phyloP scores from a whole-genome alignment of 2,329 filamentous ascomycete species.

The Teratosphaeria gauchensis region DNA sequence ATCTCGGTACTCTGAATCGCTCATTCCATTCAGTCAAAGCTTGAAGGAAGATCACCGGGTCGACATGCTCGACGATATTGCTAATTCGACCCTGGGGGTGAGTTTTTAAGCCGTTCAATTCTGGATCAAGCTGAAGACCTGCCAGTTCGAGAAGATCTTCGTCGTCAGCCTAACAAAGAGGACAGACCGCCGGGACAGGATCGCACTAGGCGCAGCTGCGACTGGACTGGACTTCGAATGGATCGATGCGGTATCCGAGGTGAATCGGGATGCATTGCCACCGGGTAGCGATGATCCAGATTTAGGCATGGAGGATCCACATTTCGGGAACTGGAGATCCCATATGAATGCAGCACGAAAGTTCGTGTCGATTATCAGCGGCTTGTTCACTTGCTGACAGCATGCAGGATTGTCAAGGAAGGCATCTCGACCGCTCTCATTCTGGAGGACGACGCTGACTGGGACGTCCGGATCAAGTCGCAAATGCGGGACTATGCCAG shows the following conservation, averaged over 20 bases:
- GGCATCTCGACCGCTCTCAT: constrained; percentile 32
- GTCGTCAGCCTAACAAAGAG: constrained; percentile 43
- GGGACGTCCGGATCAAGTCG: constrained; percentile 35
- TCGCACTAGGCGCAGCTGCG: constrained; percentile 39
- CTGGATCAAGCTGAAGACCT: background rate
- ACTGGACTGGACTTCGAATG: constrained; percentile 39
- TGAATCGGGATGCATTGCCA: constrained; percentile 21
- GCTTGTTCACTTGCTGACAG: constrained; percentile 15
- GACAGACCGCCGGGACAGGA: constrained; percentile 43
- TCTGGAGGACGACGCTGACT: constrained; percentile 38
- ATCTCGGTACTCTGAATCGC: background rate
- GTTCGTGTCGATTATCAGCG: constrained; percentile 5
- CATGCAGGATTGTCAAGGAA: constrained; percentile 25
- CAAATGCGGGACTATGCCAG: constrained; percentile 29
- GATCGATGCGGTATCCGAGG: constrained; percentile 36
- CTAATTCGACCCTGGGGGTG: background rate
- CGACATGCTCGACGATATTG: background rate
- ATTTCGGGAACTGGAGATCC: constrained; percentile 15
- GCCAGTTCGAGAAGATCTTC: constrained; percentile 43
- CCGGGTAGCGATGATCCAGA: constrained; percentile 15
- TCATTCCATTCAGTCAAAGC: background rate
- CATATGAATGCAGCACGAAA: constrained; percentile 18
- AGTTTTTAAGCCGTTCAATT: background rate
- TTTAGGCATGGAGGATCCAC: constrained; percentile 19
- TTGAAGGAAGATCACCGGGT: background rate